Evolutionary conservation across 148 eudicot genomes (phyloP).

Genomic region (Rheum nobile): DNA sequence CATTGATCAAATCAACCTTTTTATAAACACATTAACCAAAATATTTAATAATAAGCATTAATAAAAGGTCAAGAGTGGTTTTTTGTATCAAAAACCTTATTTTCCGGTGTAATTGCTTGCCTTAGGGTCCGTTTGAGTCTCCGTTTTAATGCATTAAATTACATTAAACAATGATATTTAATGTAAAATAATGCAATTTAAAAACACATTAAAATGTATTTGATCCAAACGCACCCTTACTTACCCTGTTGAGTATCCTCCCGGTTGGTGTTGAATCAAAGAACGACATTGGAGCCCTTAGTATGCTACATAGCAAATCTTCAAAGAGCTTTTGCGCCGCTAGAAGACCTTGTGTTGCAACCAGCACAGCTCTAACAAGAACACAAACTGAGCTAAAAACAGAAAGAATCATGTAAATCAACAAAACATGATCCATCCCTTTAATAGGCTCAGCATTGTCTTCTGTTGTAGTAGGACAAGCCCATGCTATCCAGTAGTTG

Average conservation of each 20-base stretch:
- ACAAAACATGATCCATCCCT: slow-evolving; percentile 49
- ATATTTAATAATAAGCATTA: too few species aligned
- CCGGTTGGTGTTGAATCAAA: slow-evolving; percentile 96
- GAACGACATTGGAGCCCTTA: slow-evolving; percentile 91
- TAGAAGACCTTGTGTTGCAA: slow-evolving; percentile 51
- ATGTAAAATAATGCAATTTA: too few species aligned
- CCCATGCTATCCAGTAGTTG: slow-evolving; percentile 99
- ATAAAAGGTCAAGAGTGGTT: too few species aligned
- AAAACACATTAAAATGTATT: too few species aligned
- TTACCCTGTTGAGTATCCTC: slow-evolving; percentile 87
- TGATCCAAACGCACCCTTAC: too few species aligned
- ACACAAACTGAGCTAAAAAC: slow-evolving; percentile 66
- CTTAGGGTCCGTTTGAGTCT: too few species aligned
- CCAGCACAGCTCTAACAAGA: slow-evolving; percentile 48
- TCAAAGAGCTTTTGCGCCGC: slow-evolving; percentile 76
- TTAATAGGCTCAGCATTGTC: slow-evolving; percentile 28
- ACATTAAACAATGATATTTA: too few species aligned
- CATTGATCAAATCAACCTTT: neutral
- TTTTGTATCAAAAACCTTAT: too few species aligned
- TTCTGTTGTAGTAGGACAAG: slow-evolving; percentile 58
- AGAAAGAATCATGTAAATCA: slow-evolving; percentile 64
- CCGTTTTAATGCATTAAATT: too few species aligned
- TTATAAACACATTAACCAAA: too few species aligned
- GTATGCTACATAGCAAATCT: slow-evolving; percentile 53
- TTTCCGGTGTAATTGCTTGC: too few species aligned